These are phyloP conservation scores for Hibiscus mutabilis DNA, from an alignment of 345 rosid genomes.

Conservation along the genomic window DNA sequence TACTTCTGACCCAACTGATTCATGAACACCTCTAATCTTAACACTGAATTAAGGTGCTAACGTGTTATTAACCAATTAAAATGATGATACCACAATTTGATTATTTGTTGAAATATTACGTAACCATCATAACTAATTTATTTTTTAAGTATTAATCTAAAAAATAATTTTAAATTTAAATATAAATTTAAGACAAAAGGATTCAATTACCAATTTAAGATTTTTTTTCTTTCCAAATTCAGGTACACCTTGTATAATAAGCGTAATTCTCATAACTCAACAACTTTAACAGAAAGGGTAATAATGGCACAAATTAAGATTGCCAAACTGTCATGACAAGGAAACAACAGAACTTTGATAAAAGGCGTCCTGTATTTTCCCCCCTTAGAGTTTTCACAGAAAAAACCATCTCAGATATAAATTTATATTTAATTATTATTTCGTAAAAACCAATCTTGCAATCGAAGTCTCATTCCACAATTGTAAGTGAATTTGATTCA, in stretches of 20 bases:
- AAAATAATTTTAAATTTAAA: no score
- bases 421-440: not conserved
- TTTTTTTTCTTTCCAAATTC: not conserved
- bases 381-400: not conserved
- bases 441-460: not conserved
- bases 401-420: not conserved
- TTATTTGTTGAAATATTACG: no score
- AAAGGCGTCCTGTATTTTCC: not conserved
- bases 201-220: no score
- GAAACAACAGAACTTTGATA: not conserved
- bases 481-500: constrained; percentile 19
- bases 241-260: not conserved
- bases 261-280: not conserved
- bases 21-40: no score
- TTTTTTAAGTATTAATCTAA: no score
- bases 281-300: not conserved
- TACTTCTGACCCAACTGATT: no score
- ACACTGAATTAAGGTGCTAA: no score
- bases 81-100: no score
- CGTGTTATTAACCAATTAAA: no score
- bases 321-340: constrained; percentile 17
- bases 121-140: no score
- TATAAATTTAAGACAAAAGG: no score
- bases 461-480: not conserved
- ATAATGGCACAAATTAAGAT: constrained; percentile 6